phyloP scores from a whole-genome alignment of 1,139 yeast species.

The Scheffersomyces stambukii region DNA sequence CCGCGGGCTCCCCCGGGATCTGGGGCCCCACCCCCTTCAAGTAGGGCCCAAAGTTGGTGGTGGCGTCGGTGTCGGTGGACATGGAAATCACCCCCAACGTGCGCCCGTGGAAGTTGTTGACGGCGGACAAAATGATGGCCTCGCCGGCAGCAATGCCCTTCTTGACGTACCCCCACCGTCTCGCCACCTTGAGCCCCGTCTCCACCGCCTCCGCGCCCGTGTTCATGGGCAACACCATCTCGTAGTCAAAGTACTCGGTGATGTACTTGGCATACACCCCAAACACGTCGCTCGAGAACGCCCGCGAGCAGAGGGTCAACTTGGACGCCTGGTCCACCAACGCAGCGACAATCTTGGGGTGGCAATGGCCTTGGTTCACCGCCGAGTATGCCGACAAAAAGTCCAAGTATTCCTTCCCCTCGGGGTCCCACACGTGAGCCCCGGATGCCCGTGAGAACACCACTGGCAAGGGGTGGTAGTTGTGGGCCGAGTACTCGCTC shows the following conservation, averaged over 20 bases:
- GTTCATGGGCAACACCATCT: slow-evolving; percentile 94
- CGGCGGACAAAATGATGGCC: slow-evolving; percentile 85
- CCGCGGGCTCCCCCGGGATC: slow-evolving; percentile 58
- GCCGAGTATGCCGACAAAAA: slow-evolving; percentile 94
- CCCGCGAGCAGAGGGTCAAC: slow-evolving; percentile 85
- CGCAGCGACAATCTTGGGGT: slow-evolving; percentile 85
- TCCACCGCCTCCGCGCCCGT: slow-evolving; percentile 99
- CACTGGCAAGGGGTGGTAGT: slow-evolving; percentile 95
- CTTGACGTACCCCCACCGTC: slow-evolving; percentile 94
- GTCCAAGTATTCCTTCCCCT: slow-evolving; percentile 83
- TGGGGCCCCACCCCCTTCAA: slow-evolving; percentile 78
- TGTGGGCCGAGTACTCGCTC: slow-evolving; percentile 84
- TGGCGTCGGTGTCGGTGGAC: slow-evolving; percentile 96
- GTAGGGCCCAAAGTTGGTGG: slow-evolving; percentile 87
- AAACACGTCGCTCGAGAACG: slow-evolving; percentile 86
- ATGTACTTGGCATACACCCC: slow-evolving; percentile 84
- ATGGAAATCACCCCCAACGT: slow-evolving; percentile 92
- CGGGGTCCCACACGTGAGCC: slow-evolving; percentile 98
- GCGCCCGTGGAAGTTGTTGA: slow-evolving; percentile 93
- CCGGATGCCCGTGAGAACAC: slow-evolving; percentile 85
- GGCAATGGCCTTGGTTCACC: slow-evolving; percentile 98
- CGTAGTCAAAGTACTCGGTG: slow-evolving; percentile 87
- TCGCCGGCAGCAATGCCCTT: slow-evolving; percentile 80
- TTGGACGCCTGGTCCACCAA: slow-evolving; percentile 81
- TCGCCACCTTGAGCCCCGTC: slow-evolving; percentile 87